These are phyloP conservation scores for Alternaria ventricosa DNA, from an alignment of 2,329 filamentous ascomycete genomes.

Conservation along the genomic window DNA sequence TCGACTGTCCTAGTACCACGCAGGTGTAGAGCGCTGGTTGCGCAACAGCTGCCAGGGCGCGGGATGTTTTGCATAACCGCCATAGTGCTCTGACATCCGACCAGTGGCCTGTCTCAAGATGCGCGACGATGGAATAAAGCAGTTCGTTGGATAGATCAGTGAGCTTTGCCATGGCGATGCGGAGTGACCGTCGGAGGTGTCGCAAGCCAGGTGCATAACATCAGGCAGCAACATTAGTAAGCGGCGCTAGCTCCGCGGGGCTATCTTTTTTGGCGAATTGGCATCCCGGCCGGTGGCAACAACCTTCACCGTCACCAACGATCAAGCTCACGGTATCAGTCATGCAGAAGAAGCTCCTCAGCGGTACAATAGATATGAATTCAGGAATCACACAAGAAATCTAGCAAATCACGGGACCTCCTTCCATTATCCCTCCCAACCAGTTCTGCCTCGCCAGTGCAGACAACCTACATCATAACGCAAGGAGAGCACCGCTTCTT, in stretches of 20 bases:
- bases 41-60: conserved; percentile 3
- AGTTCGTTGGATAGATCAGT: conserved; percentile 11
- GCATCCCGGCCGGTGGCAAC: not conserved
- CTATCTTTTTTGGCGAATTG: not conserved
- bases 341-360: not conserved
- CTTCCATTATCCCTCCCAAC: not conserved
- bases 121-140: conserved; percentile 1
- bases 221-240: not conserved
- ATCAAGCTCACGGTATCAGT: not conserved
- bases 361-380: not conserved
- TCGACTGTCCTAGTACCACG: not conserved
- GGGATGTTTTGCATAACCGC: conserved; percentile 7
- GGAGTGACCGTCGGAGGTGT: not conserved
- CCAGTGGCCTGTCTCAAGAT: not conserved
- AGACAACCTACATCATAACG: not conserved
- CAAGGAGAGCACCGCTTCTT: not conserved
- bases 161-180: conserved; percentile 3
- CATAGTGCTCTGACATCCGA: conserved; percentile 1
- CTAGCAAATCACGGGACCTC: not conserved
- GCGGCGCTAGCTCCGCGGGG: not conserved
- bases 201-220: not conserved
- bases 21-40: conserved; percentile 13
- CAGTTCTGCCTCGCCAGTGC: not conserved
- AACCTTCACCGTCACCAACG: not conserved
- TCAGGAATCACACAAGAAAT: not conserved